phyloP scores from a whole-genome alignment of 805 yeast genomes.

The Yarrowia hollandica region DNA sequence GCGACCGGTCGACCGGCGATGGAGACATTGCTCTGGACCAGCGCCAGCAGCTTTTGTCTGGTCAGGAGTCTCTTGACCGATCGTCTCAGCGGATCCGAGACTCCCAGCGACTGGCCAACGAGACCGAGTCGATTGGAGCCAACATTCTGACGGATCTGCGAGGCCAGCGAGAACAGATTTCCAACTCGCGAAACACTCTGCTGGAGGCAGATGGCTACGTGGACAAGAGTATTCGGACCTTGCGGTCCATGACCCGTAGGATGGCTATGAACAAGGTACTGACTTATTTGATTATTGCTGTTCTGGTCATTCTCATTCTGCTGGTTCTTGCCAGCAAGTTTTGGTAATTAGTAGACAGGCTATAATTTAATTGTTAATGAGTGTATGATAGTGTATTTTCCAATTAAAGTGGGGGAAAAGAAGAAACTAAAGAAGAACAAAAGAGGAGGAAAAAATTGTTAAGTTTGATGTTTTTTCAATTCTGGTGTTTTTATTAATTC shows the following conservation, averaged over 20 bases:
- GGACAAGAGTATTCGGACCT: constrained; percentile 81
- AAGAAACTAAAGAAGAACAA: too few species aligned
- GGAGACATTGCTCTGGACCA: constrained; percentile 57
- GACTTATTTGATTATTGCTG: constrained; percentile 88
- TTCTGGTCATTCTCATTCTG: constrained; percentile 75
- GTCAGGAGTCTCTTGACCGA: constrained; percentile 77
- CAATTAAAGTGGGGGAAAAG: too few species aligned
- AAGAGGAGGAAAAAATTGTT: too few species aligned
- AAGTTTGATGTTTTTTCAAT: too few species aligned
- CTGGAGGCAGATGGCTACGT: constrained; percentile 91
- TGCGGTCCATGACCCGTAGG: constrained; percentile 88
- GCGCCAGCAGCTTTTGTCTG: constrained; percentile 74
- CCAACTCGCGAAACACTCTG: constrained; percentile 80
- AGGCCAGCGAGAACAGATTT: constrained; percentile 89
- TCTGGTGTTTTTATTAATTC: too few species aligned
- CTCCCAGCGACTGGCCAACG: constrained; percentile 85
- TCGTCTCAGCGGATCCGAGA: constrained; percentile 82
- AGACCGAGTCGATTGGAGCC: constrained; percentile 90
- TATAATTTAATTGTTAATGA: too few species aligned
- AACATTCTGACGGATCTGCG: constrained; percentile 83
- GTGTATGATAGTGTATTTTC: too few species aligned
- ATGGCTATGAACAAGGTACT: constrained; percentile 88
- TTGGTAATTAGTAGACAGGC: constrained; percentile 50
- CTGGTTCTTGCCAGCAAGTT: constrained; percentile 83
- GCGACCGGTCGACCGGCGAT: constrained; percentile 47